Conservation (phyloP, 1,284 basidiomycete species). For the Malassezia globosa region DNA sequence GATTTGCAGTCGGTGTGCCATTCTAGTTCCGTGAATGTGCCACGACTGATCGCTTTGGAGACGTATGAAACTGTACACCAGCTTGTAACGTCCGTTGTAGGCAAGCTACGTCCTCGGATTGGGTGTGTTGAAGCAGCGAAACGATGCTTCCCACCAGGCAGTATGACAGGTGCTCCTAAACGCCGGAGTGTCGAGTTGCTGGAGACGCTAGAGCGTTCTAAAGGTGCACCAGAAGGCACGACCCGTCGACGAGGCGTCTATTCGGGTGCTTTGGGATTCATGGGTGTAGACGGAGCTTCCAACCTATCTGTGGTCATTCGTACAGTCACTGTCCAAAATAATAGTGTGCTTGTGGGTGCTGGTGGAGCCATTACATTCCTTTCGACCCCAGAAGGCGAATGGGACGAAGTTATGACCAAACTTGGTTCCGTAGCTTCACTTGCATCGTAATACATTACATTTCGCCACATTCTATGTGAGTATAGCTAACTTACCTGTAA, state of each 20-base stretch:
- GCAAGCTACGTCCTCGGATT: slow-evolving; percentile 51
- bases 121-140: slow-evolving; percentile 62
- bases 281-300: slow-evolving; percentile 73
- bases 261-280: slow-evolving; percentile 74
- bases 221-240: slow-evolving; percentile 6
- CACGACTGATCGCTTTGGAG: slow-evolving; percentile 76
- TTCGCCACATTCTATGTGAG: slow-evolving; percentile 36
- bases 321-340: slow-evolving; percentile 70
- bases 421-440: slow-evolving; percentile 29
- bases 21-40: slow-evolving; percentile 66
- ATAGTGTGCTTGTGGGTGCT: slow-evolving; percentile 59
- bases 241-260: slow-evolving; percentile 60
- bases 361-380: slow-evolving; percentile 92
- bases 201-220: slow-evolving; percentile 59
- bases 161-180: slow-evolving; percentile 97
- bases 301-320: slow-evolving; percentile 95
- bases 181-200: slow-evolving; percentile 83
- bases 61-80: slow-evolving; percentile 93
- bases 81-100: slow-evolving; percentile 73
- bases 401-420: slow-evolving; percentile 86
- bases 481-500: slow-evolving; percentile 27
- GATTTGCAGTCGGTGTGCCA: slow-evolving; percentile 65
- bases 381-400: slow-evolving; percentile 73
- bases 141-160: slow-evolving; percentile 59
- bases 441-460: slow-evolving; percentile 28